A percentile compares a stretch with the other conserved stretches of the same genome.
Conservation (phyloP, 352 stramenopile genomes). For the Pythium rishiriense region DNA sequence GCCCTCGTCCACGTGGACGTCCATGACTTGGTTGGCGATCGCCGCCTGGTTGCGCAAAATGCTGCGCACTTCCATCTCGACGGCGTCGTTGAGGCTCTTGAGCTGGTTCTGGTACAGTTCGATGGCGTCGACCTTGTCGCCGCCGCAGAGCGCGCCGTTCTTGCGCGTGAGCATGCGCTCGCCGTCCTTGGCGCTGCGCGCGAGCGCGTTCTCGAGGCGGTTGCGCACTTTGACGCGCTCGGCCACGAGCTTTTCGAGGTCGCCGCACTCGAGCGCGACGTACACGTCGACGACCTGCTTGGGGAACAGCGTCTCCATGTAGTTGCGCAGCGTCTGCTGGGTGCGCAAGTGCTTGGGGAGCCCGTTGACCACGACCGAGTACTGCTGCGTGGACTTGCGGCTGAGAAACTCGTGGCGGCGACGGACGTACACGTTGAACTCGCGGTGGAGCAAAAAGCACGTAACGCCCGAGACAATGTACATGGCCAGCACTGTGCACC, state of each 20-base stretch:
- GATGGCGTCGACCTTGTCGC: slow-evolving; percentile 66
- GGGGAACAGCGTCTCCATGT: slow-evolving; percentile 73
- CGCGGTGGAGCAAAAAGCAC: slow-evolving; percentile 63
- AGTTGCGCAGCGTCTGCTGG: slow-evolving; percentile 76
- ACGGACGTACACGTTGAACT: slow-evolving; percentile 77
- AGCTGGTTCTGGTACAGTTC: slow-evolving; percentile 70
- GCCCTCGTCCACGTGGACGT: slow-evolving; percentile 35
- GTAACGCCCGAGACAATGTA: slow-evolving; percentile 60
- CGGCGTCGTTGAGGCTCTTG: slow-evolving; percentile 65
- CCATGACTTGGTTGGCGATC: slow-evolving; percentile 57
- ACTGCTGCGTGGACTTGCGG: slow-evolving; percentile 66
- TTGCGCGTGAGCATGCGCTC: slow-evolving; percentile 54
- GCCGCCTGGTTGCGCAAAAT: slow-evolving; percentile 70
- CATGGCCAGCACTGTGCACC: slow-evolving; percentile 64
- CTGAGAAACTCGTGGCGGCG: slow-evolving; percentile 77
- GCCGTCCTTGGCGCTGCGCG: slow-evolving; percentile 55
- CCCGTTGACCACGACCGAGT: slow-evolving; percentile 75
- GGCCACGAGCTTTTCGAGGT: slow-evolving; percentile 71
- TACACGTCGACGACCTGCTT: slow-evolving; percentile 69
- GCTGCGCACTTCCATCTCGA: slow-evolving; percentile 74
- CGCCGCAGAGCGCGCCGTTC: slow-evolving; percentile 33
- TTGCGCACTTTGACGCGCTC: slow-evolving; percentile 69
- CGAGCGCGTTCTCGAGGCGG: slow-evolving; percentile 68
- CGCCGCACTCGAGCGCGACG: slow-evolving; percentile 71
- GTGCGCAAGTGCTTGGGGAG: slow-evolving; percentile 73